Evolutionary conservation across 345 rosid species (phyloP).

Genomic region (Citrus maxima): DNA sequence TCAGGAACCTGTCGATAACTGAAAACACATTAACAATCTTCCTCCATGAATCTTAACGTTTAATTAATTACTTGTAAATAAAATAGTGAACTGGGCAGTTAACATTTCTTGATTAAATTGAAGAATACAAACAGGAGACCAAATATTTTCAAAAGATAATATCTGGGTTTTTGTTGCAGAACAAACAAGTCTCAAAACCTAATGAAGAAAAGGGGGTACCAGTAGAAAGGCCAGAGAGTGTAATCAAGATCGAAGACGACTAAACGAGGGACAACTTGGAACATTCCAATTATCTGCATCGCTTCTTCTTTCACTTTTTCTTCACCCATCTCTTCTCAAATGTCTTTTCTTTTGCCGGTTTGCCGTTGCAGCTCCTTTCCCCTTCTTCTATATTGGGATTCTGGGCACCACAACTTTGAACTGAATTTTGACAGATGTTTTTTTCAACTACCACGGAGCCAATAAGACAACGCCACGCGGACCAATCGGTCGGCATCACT

Average conservation of each 20-base stretch:
- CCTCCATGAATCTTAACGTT: too few species aligned
- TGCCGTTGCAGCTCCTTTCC: too few species aligned
- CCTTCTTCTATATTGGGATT: too few species aligned
- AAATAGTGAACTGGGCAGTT: neutral
- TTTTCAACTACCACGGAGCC: too few species aligned
- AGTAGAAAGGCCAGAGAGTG: conserved; percentile 90
- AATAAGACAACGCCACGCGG: too few species aligned
- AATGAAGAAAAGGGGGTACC: conserved; percentile 28
- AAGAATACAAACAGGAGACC: neutral
- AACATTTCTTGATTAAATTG: neutral
- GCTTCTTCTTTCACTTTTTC: conserved; percentile 63
- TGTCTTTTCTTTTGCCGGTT: neutral
- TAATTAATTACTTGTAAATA: neutral
- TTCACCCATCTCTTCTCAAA: conserved; percentile 36
- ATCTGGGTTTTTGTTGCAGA: neutral
- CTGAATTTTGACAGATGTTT: too few species aligned
- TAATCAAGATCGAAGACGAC: conserved; percentile 83
- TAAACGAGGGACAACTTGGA: conserved; percentile 56
- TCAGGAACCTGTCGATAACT: neutral
- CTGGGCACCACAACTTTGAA: too few species aligned
- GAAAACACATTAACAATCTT: too few species aligned
- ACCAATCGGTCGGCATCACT: too few species aligned
- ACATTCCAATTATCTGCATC: conserved; percentile 49
- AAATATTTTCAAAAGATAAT: too few species aligned
- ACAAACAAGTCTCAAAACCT: neutral